phyloP scores from a whole-genome alignment of 257 asterid species.

The Vinca minor region DNA sequence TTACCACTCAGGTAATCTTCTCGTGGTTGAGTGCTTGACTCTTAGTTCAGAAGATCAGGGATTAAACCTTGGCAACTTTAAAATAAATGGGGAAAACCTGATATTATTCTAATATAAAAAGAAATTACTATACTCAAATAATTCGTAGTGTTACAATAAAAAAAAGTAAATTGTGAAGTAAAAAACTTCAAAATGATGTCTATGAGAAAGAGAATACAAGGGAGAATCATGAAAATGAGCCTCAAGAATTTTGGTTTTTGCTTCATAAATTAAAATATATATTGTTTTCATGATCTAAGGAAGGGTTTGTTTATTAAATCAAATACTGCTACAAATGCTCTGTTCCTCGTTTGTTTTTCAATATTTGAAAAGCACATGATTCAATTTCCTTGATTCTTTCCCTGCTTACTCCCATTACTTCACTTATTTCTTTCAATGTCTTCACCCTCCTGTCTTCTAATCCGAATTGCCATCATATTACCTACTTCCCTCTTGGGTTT shows the following conservation, averaged over 20 bases:
- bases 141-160: conserved; percentile 12
- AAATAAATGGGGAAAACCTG: too few species aligned
- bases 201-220: neutral
- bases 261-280: conserved; percentile 16
- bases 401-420: conserved; percentile 80
- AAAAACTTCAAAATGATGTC: too few species aligned
- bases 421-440: conserved; percentile 91
- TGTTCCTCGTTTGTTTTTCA: conserved; percentile 83
- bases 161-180: too few species aligned
- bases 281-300: neutral
- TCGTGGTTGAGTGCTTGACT: too few species aligned
- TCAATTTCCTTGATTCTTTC: conserved; percentile 90
- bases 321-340: conserved; percentile 67
- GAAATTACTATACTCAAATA: conserved; percentile 8
- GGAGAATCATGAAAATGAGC: conserved; percentile 22
- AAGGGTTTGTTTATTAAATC: conserved; percentile 28
- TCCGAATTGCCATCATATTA: conserved; percentile 73
- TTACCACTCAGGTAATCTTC: too few species aligned
- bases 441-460: conserved; percentile 74
- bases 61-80: too few species aligned
- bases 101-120: conserved; percentile 1
- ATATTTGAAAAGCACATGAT: conserved; percentile 69
- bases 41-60: too few species aligned
- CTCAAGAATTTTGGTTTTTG: conserved; percentile 26
- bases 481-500: conserved; percentile 73